These are phyloP conservation scores for Aspergillus brasiliensis DNA, from an alignment of 2,329 filamentous ascomycete species.

Conservation along the genomic window DNA sequence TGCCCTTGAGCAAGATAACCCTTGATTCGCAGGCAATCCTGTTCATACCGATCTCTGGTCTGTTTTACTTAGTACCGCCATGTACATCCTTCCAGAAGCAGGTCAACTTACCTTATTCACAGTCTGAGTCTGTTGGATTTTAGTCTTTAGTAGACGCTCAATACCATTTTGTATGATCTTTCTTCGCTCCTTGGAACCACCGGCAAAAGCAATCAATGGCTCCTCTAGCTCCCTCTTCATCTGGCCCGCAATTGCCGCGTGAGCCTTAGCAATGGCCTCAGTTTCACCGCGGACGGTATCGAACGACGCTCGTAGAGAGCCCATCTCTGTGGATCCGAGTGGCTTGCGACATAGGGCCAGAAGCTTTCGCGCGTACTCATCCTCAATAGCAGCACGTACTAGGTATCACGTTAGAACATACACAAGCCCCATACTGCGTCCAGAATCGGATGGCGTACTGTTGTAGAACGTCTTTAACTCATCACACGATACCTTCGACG, in stretches of 20 bases:
- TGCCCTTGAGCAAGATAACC: slow-evolving; percentile 97
- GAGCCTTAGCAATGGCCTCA: slow-evolving; percentile 91
- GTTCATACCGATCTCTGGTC: slow-evolving; percentile 92
- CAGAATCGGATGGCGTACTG: slow-evolving; percentile 55
- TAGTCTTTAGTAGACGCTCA: slow-evolving; percentile 90
- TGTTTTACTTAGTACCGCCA: slow-evolving; percentile 37
- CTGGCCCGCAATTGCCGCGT: slow-evolving; percentile 84
- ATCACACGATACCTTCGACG: slow-evolving; percentile 91
- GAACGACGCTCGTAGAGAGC: slow-evolving; percentile 78
- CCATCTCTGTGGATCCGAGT: slow-evolving; percentile 82
- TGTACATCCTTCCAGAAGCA: background rate
- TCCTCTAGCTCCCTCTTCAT: slow-evolving; percentile 98
- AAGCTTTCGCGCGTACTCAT: slow-evolving; percentile 91
- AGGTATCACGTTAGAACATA: slow-evolving; percentile 17
- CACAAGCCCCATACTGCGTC: background rate
- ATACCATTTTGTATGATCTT: slow-evolving; percentile 96
- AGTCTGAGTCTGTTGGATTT: slow-evolving; percentile 83
- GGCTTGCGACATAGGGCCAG: slow-evolving; percentile 83
- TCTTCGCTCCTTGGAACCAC: slow-evolving; percentile 91
- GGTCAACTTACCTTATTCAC: slow-evolving; percentile 77
- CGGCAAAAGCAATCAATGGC: slow-evolving; percentile 84
- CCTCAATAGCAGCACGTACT: slow-evolving; percentile 92
- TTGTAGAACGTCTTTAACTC: slow-evolving; percentile 90
- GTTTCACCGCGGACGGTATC: slow-evolving; percentile 87
- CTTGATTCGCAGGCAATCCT: slow-evolving; percentile 97